phyloP scores from a whole-genome alignment of 1,284 basidiomycete genomes.

The Cryptococcus amylolentus region DNA sequence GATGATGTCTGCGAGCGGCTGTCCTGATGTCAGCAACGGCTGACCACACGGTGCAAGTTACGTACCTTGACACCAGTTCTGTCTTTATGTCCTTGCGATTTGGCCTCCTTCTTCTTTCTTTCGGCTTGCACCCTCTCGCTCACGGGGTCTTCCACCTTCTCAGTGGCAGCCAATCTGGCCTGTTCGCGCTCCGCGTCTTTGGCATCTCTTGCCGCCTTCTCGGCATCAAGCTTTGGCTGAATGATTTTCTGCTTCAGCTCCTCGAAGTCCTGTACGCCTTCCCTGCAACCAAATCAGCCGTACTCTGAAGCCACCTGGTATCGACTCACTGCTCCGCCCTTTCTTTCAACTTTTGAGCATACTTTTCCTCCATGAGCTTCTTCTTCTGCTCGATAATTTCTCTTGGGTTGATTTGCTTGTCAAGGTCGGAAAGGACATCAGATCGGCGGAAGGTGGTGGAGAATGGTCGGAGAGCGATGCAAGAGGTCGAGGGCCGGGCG shows the following conservation, averaged over 20 bases:
- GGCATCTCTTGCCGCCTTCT: slow-evolving; percentile 16
- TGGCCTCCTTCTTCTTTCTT: slow-evolving; percentile 13
- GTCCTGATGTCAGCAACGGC: not conserved
- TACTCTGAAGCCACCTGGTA: not conserved
- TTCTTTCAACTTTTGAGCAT: slow-evolving; percentile 46
- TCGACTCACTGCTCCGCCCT: slow-evolving; percentile 43
- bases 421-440: slow-evolving; percentile 32
- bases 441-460: slow-evolving; percentile 7
- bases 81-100: slow-evolving; percentile 37
- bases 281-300: slow-evolving; percentile 18
- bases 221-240: slow-evolving; percentile 29
- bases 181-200: slow-evolving; percentile 9
- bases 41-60: not conserved
- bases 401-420: slow-evolving; percentile 40
- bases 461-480: not conserved
- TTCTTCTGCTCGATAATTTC: slow-evolving; percentile 45
- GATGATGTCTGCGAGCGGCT: slow-evolving; percentile 77
- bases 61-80: slow-evolving; percentile 47
- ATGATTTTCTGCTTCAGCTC: slow-evolving; percentile 46
- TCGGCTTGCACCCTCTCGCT: slow-evolving; percentile 3
- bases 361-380: slow-evolving; percentile 47
- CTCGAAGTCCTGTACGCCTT: slow-evolving; percentile 43
- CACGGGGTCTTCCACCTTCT: slow-evolving; percentile 1
- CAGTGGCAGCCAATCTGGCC: slow-evolving; percentile 7
- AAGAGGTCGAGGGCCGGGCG: not conserved